A percentile compares a stretch with the other conserved stretches of the same genome.
These are phyloP conservation scores for Penicillium antarcticum DNA, from an alignment of 495 filamentous ascomycete species.

Conservation along the genomic window DNA sequence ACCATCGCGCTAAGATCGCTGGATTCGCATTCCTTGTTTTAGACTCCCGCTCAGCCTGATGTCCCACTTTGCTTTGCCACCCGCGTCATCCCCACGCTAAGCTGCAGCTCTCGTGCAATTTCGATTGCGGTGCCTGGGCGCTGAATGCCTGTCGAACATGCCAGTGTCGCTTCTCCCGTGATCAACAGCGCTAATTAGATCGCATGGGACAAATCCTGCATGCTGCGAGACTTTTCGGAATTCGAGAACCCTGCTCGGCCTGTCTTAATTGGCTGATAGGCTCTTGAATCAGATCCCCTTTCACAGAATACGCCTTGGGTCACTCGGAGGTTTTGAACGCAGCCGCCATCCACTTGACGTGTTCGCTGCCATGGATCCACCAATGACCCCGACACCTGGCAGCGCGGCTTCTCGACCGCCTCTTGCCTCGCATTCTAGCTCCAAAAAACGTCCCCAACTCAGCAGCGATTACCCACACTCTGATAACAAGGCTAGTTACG, in stretches of 20 bases:
- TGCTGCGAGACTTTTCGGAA: not conserved
- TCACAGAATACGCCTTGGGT: not conserved
- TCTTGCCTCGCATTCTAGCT: conserved; percentile 11
- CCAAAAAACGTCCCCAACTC: conserved; percentile 9
- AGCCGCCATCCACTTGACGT: not conserved
- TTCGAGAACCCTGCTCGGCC: not conserved
- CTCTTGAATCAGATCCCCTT: not conserved
- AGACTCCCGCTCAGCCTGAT: conserved; percentile 1
- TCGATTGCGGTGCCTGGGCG: conserved; percentile 6
- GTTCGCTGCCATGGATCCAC: conserved; percentile 14
- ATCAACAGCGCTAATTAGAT: conserved; percentile 9
- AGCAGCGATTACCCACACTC: conserved; percentile 21
- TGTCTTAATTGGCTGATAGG: conserved; percentile 1
- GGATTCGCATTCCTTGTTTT: not conserved
- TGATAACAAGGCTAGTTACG: conserved; percentile 18
- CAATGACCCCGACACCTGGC: conserved; percentile 13
- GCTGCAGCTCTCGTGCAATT: conserved; percentile 3
- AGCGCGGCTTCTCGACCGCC: conserved; percentile 6
- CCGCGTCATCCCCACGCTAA: conserved; percentile 20
- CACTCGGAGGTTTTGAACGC: not conserved
- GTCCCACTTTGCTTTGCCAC: conserved; percentile 23
- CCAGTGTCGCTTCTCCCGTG: conserved; percentile 1
- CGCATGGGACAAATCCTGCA: not conserved
- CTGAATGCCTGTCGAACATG: conserved; percentile 11
- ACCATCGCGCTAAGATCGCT: not conserved